Evolutionary conservation across 108 stramenopile genomes (phyloP).

Genomic region (Pseudonitzschia delicatissima): DNA sequence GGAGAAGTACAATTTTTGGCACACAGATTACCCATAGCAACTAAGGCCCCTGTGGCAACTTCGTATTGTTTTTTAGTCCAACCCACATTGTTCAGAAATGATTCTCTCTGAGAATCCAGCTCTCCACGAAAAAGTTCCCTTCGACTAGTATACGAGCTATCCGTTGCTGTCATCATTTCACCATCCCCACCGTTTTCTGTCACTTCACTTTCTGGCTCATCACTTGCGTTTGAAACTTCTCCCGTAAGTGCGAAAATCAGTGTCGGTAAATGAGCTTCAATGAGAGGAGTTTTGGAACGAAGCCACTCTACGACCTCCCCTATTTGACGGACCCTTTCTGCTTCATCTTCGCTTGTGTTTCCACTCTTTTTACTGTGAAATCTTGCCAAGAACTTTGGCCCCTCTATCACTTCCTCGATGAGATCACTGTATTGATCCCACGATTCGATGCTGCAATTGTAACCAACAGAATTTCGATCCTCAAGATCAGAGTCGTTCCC

Average conservation of each 20-base stretch:
- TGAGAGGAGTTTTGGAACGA: slow-evolving; percentile 5
- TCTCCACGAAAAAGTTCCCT: slow-evolving; percentile 10
- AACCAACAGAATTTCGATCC: background rate
- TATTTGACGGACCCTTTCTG: slow-evolving; percentile 2
- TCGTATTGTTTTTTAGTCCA: slow-evolving; percentile 29
- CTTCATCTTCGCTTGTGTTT: background rate
- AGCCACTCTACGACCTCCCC: slow-evolving; percentile 32
- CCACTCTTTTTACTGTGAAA: background rate
- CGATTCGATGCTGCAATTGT: slow-evolving; percentile 16
- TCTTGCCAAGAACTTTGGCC: slow-evolving; percentile 2
- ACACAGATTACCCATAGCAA: slow-evolving; percentile 52
- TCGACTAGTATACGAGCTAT: background rate
- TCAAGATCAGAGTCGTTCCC: background rate
- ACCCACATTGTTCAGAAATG: slow-evolving; percentile 12
- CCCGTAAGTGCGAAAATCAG: background rate
- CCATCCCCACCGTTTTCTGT: background rate
- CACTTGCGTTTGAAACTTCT: background rate
- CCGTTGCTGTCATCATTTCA: background rate
- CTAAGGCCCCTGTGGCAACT: slow-evolving; percentile 24
- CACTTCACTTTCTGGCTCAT: background rate
- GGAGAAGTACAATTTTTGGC: slow-evolving; percentile 42
- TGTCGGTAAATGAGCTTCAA: slow-evolving; percentile 19
- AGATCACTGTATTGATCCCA: slow-evolving; percentile 33
- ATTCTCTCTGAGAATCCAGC: slow-evolving; percentile 7
- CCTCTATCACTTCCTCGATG: slow-evolving; percentile 15